phyloP scores from a whole-genome alignment of 148 eudicot genomes.

The Cornus suecica region DNA sequence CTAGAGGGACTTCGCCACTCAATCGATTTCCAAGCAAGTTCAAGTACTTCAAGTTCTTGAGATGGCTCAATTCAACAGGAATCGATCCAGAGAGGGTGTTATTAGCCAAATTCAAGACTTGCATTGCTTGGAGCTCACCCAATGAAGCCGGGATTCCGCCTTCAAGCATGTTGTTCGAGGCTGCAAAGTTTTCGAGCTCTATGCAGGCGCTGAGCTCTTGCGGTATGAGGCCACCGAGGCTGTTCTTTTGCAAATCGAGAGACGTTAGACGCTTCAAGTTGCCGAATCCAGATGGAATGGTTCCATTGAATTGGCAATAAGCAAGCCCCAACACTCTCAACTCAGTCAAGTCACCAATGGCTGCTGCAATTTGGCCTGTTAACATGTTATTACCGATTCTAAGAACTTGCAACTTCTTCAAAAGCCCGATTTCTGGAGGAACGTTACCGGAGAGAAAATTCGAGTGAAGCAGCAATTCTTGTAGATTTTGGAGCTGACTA shows the following conservation, averaged over 20 bases:
- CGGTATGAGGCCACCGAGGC: constrained; percentile 53
- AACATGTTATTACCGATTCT: constrained; percentile 72
- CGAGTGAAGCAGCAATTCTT: constrained; percentile 50
- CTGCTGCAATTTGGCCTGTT: constrained; percentile 41
- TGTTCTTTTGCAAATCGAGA: constrained; percentile 71
- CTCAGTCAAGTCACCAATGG: constrained; percentile 58
- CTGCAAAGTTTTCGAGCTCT: constrained; percentile 64
- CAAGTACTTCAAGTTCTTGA: constrained; percentile 56
- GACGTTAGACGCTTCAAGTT: constrained; percentile 50
- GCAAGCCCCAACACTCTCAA: constrained; percentile 54
- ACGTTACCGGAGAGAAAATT: constrained; percentile 57
- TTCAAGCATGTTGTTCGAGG: constrained; percentile 66
- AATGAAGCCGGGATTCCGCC: constrained; percentile 66
- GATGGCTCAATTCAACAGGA: constrained; percentile 45
- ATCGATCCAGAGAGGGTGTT: constrained; percentile 65
- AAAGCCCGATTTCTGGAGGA: constrained; percentile 53
- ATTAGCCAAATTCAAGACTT: constrained; percentile 72
- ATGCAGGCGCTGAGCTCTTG: constrained; percentile 46
- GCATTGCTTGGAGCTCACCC: constrained; percentile 45
- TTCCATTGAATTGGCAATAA: constrained; percentile 78
- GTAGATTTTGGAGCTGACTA: constrained; percentile 51
- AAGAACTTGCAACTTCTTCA: constrained; percentile 65
- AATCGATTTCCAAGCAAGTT: constrained; percentile 67
- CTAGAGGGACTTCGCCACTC: constrained; percentile 56
- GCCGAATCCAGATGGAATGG: constrained; percentile 65